A percentile compares a stretch with the other conserved stretches of the same genome.
Evolutionary conservation across 208 protist species (phyloP).

Genomic region (Crithidia brevicula): DNA sequence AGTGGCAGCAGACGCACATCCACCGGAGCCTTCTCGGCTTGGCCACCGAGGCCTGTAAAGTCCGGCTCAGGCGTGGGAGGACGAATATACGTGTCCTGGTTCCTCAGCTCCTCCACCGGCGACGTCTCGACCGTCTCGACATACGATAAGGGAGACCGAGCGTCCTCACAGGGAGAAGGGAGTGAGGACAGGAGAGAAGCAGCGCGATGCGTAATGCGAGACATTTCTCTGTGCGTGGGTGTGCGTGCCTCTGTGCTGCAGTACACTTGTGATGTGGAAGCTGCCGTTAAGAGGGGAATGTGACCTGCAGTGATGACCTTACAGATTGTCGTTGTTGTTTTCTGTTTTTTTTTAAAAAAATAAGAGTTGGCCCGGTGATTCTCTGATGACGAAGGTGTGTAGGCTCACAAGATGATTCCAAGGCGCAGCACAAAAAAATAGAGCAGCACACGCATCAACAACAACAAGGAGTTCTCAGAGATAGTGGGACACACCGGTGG

Average conservation of each 20-base stretch:
- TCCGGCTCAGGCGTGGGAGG: not conserved
- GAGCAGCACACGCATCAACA: too few relatives aligned
- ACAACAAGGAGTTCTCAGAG: too few relatives aligned
- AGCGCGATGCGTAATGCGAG: not conserved
- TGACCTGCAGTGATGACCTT: too few relatives aligned
- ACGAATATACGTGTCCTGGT: not conserved
- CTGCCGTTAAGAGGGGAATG: too few relatives aligned
- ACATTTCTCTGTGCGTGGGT: not conserved
- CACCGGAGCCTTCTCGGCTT: not conserved
- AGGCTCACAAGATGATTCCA: too few relatives aligned
- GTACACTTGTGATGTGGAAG: not conserved
- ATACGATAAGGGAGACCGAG: slow-evolving; percentile 2
- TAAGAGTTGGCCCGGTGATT: too few relatives aligned
- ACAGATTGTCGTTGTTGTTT: too few relatives aligned
- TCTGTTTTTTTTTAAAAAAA: too few relatives aligned
- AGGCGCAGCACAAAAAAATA: too few relatives aligned
- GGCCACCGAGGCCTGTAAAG: not conserved
- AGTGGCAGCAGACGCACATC: slow-evolving; percentile 24
- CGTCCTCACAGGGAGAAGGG: slow-evolving; percentile 2
- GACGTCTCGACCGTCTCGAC: slow-evolving; percentile 19
- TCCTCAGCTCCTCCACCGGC: slow-evolving; percentile 2
- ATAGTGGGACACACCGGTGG: too few relatives aligned
- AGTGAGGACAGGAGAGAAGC: not conserved
- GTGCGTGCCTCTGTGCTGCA: not conserved
- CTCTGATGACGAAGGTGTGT: too few relatives aligned